Base-by-base conservation (phyloP, 2,329 filamentous ascomycete genomes). In the Neospermospora avenae region DNA sequence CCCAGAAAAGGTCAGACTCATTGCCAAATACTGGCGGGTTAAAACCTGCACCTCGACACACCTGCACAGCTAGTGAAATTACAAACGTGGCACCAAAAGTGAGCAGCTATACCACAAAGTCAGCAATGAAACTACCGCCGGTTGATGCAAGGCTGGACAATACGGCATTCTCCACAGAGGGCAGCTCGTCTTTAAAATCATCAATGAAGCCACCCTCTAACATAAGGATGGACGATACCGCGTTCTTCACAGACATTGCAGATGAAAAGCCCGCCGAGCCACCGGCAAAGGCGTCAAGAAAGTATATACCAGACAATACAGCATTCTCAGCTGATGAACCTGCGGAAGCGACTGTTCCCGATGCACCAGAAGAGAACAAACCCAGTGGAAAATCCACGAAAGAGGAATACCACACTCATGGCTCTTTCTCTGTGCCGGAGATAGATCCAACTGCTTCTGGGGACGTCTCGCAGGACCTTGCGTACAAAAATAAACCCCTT, bases 1-100 rank as follows among this genome's bases (percentile, higher is more conserved):
- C 67, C 1, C 70, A 73, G 62, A 72, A 67, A 35, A 60, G 58
- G 51, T 54, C 63, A 48, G 62, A 63, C 57, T 63, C 66, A 37
- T 46, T 69, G 34, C 64, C 66, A 61, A 62, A 44, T 8, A 58
- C 53, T 39, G 56, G 24, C 49, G 22, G 48, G 10, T 24, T 45
- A 13, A 49, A 51, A 13, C 54, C 48, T 35, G 41, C n/a, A 37
- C 34, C 35, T 35, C 55, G 24, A 57, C 25, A 52, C 35, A 61
- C 60, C 51, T 39, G 61, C 13, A 52, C 63, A 2, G 57, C 48
- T 6, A 62, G 58, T 44, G 62, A 61, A 13, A 34, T 60, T 4
- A 22, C 14, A 35, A 62, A 41, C 46, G 24, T 25, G 2, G 8
- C 45, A 18, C 42, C 52, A 7, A 57, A 34, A 44, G 20, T 49